phyloP scores from a whole-genome alignment of 306 rosid genomes.

The Neltuma alba region DNA sequence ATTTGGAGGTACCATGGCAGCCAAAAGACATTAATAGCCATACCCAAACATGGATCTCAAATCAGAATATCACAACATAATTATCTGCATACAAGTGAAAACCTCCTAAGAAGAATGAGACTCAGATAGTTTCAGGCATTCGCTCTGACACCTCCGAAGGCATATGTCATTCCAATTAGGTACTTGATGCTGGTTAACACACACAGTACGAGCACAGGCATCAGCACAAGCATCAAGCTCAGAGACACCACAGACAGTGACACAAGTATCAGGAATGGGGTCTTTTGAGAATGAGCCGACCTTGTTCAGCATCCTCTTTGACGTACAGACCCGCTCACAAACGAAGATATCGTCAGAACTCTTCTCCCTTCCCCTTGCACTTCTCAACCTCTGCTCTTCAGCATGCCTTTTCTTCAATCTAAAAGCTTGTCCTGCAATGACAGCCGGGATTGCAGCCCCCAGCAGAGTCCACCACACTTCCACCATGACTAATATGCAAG shows the following conservation, averaged over 20 bases:
- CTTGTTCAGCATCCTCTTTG: conserved; percentile 92
- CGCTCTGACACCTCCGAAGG: conserved; percentile 93
- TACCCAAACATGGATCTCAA: not conserved
- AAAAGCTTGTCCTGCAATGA: conserved; percentile 82
- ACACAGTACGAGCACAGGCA: conserved; percentile 93
- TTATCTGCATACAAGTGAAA: not conserved
- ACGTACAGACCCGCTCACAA: conserved; percentile 91
- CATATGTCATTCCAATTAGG: conserved; percentile 94
- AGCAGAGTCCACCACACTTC: conserved; percentile 94
- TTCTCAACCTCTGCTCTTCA: conserved; percentile 71
- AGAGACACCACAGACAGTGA: conserved; percentile 92
- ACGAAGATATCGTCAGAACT: conserved; percentile 86
- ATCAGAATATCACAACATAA: not conserved
- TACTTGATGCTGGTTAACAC: conserved; percentile 92
- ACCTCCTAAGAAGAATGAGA: conserved; percentile 58
- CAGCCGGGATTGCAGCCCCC: conserved; percentile 83
- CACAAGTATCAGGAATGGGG: conserved; percentile 94
- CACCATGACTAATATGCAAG: conserved; percentile 56
- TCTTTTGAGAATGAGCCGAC: conserved; percentile 93
- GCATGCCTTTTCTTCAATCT: conserved; percentile 65
- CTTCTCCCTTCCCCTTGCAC: conserved; percentile 87
- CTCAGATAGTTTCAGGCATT: conserved; percentile 79
- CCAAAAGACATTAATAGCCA: not conserved
- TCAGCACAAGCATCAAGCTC: conserved; percentile 94
- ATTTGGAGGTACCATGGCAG: not conserved